Evolutionary conservation across 1,284 basidiomycete genomes (phyloP).

Genomic region (Pisolithus thermaeus): DNA sequence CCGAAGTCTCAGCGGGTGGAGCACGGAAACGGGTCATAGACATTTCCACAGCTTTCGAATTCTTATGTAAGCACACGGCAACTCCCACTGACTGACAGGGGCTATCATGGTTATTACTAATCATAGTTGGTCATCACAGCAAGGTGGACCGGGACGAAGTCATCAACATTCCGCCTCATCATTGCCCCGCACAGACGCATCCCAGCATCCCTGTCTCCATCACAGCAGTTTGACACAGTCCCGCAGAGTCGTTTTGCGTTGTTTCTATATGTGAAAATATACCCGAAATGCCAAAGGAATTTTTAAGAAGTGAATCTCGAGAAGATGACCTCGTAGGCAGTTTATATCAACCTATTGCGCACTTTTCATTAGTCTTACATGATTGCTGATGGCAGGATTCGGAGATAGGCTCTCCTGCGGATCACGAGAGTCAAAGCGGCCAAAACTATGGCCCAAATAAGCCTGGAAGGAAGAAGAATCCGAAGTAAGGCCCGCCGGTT

Average conservation of each 20-base stretch:
- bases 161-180: not conserved
- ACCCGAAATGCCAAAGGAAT: not conserved
- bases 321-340: slow-evolving; percentile 21
- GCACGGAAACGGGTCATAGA: too few relatives aligned
- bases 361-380: slow-evolving; percentile 14
- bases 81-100: too few relatives aligned
- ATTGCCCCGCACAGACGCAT: not conserved
- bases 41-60: not conserved
- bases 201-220: not conserved
- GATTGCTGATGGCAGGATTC: slow-evolving; percentile 43
- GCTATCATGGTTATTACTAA: not conserved
- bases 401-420: slow-evolving; percentile 50
- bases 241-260: not conserved
- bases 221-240: not conserved
- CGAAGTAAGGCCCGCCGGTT: slow-evolving; percentile 50
- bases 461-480: slow-evolving; percentile 81
- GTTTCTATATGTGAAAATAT: not conserved
- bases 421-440: slow-evolving; percentile 25
- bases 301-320: slow-evolving; percentile 22
- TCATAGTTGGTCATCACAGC: not conserved
- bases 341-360: slow-evolving; percentile 8
- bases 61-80: not conserved
- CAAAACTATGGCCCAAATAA: slow-evolving; percentile 48
- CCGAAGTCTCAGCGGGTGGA: too few relatives aligned
- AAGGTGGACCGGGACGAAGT: not conserved